Base-by-base conservation (phyloP, 805 yeast genomes). In the Candida peoriensis region DNA sequence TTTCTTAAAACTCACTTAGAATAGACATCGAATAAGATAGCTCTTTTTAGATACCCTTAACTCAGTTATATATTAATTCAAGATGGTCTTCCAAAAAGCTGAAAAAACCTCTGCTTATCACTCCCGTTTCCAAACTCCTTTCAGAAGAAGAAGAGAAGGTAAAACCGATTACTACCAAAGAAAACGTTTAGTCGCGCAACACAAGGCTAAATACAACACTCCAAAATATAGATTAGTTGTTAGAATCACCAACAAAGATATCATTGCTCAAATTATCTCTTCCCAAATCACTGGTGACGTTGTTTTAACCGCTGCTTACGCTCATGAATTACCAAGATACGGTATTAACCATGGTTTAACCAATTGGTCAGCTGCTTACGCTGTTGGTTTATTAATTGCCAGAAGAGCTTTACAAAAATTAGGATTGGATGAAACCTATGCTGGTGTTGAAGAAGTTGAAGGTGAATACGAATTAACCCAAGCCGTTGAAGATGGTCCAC, bases 121-220 rank as follows among this genome's bases (percentile, higher is more conserved):
- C 79, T 88, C 97, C 66, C 89, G 98, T 72, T 93, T 80, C 95
- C 98, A 93, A 79, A 93, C 98, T 70, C 97, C 97, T 55, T 93
- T 89, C 96, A 88, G 98, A 74, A 89, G 98, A 81, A 86, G 98
- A 84, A 86, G 95, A 70, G 97, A 93, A 77, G 98, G 98, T 77
- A 93, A 93, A 81, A 93, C 98, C 67, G 98, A 93, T 72, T 93
- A 89, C 95, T 93, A 89, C 81, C 96, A 93, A 72, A 89, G 98
- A 82, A 93, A 93, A 95, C 88, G 97, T 78, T 78, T 93, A 66
- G 93, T 93, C 64, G 78, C 97, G 63, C 98, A 93, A 78, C 96
- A 90, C 93, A 93, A 93, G 89, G 96, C 96, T 68, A 93, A 93
- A 80, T 93, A 93, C 94, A 81, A 79, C 83, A 68, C 96, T 66